These are phyloP conservation scores for Sporodiniella umbellata DNA, from an alignment of 371 early-diverging fungal species.

Conservation along the genomic window DNA sequence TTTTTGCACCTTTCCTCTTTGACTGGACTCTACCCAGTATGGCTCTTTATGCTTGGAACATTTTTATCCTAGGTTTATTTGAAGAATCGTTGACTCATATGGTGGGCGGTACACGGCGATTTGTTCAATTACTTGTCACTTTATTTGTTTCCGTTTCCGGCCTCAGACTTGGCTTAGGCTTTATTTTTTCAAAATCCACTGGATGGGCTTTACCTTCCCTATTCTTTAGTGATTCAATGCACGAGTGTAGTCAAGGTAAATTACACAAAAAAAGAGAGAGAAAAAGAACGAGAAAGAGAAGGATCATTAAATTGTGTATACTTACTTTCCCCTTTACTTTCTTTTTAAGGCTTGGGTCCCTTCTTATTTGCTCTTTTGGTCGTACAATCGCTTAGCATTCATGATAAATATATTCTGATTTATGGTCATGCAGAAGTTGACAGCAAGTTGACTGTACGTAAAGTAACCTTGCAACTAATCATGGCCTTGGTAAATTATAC, in stretches of 20 bases:
- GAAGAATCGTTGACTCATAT: slow-evolving; percentile 47
- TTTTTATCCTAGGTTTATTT: slow-evolving; percentile 47
- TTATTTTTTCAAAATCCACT: slow-evolving; percentile 52
- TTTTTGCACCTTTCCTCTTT: slow-evolving; percentile 47
- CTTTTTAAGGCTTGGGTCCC: slow-evolving; percentile 48
- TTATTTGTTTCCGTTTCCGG: slow-evolving; percentile 26
- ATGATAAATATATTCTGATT: slow-evolving; percentile 50
- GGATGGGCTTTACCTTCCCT: slow-evolving; percentile 56
- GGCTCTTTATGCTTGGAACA: slow-evolving; percentile 39
- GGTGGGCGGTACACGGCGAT: slow-evolving; percentile 45
- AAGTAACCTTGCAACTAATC: slow-evolving; percentile 44
- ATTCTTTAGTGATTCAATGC: slow-evolving; percentile 59
- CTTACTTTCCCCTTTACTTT: background rate
- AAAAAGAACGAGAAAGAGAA: too few species aligned
- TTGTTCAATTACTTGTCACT: slow-evolving; percentile 27
- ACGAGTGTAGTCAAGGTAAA: slow-evolving; percentile 63
- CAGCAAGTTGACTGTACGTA: slow-evolving; percentile 40
- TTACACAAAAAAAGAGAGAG: slow-evolving; percentile 8
- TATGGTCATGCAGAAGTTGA: slow-evolving; percentile 35
- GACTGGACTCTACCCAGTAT: slow-evolving; percentile 30
- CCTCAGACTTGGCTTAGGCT: slow-evolving; percentile 46
- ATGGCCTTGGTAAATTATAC: slow-evolving; percentile 54
- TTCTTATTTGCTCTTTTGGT: slow-evolving; percentile 54
- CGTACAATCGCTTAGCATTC: slow-evolving; percentile 53
- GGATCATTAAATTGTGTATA: too few species aligned